Evolutionary conservation across 164 flowering plant species (phyloP), one percentile per base, ranked within the genome.

Genomic region (Stephania japonica): DNA sequence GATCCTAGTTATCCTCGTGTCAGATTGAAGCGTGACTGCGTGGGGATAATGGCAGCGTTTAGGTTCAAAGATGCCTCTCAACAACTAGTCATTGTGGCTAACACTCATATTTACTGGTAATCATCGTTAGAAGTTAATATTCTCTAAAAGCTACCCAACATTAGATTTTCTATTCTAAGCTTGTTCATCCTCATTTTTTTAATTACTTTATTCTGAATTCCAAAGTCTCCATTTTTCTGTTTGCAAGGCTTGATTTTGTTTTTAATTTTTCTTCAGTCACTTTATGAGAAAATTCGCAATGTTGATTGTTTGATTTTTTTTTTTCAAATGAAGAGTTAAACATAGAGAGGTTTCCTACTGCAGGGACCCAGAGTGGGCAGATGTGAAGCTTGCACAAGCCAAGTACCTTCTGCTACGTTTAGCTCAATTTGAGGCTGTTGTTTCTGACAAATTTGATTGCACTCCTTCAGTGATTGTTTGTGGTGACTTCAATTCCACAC

Each of bases 331-430:
- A 14, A 38, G 69, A 70, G 19, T 23, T 70, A 9, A 53, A 5
- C 18, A 53, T 44, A 18, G 49, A 11, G 18, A 14, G 7, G 63
- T 49, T 77, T 25, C 19, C 27, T 73, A 10, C 38, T 63, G 11
- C 82, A 95, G 99, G 99, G 96, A 95, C 80, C 99, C 99, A 75
- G 86, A 88, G 73, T 95, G 84, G 94, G 90, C 89, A 72, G 99
- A 95, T 84, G 99, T 95, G 77, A 95, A 95, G 86, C 90, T 92
- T 68, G 99, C 96, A 65, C 99, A 95, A 80, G 98, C 87, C 61
- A 90, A 88, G 70, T 95, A 95, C 83, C 90, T 92, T 42, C 79
- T 88, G 9, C 83, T 84, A 1, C 90, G 98, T 44, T 72, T 95
- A 72, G 83, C 85, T 43, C 85, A 81, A 70, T 92, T 91, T 72